phyloP scores from a whole-genome alignment of 192 early-diverging fungal genomes.

The Rhizophagus sp. region DNA sequence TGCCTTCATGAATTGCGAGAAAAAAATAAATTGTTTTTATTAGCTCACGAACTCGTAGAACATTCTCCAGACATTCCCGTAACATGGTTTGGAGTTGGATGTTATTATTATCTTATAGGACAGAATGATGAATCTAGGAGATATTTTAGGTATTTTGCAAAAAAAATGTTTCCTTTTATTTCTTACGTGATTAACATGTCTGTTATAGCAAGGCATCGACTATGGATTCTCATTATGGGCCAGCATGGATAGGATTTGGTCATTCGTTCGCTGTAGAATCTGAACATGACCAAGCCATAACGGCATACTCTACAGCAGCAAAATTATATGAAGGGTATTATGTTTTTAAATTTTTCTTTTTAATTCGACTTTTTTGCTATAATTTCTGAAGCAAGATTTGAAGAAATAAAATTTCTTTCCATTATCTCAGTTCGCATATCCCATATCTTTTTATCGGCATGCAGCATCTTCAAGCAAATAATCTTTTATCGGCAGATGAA shows the following conservation, averaged over 20 bases:
- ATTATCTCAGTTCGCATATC: conserved; percentile 59
- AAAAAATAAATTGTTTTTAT: conserved; percentile 69
- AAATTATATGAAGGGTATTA: conserved; percentile 69
- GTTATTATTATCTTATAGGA: conserved; percentile 67
- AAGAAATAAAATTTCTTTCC: conserved; percentile 1
- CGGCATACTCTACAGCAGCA: conserved; percentile 66
- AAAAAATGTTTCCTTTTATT: background rate
- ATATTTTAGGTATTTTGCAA: conserved; percentile 14
- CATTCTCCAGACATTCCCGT: conserved; percentile 56
- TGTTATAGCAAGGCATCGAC: conserved; percentile 53
- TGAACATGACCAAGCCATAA: conserved; percentile 75
- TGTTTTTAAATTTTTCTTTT: background rate
- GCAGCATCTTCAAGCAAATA: conserved; percentile 65
- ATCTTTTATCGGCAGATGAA: conserved; percentile 58
- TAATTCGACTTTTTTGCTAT: background rate
- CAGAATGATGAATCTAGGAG: conserved; percentile 61
- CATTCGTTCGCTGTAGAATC: conserved; percentile 77
- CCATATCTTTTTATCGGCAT: conserved; percentile 77
- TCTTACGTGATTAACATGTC: background rate
- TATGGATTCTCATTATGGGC: conserved; percentile 62
- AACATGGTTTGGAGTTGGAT: conserved; percentile 80
- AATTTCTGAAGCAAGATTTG: background rate
- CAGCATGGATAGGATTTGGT: conserved; percentile 80
- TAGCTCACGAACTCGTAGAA: conserved; percentile 73
- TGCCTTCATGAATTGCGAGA: conserved; percentile 64